Conservation (phyloP, 1,284 basidiomycete species). For the Waitea zeae region DNA sequence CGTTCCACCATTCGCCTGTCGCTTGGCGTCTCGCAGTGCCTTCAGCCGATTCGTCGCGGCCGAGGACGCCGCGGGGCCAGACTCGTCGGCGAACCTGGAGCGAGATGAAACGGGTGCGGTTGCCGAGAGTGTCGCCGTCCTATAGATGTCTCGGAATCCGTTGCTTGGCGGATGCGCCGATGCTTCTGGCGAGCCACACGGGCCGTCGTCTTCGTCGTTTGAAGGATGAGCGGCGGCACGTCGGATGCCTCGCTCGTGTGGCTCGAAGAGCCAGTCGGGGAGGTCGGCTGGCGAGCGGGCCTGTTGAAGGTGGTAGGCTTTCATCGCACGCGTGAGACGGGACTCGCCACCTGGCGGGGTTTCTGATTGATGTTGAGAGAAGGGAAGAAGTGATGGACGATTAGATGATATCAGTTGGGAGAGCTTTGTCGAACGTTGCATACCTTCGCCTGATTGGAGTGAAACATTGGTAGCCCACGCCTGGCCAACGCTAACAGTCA, state of each 20-base stretch:
- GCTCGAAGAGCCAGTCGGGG: conserved; percentile 51
- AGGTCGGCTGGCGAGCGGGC: conserved; percentile 38
- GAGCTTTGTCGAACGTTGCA: conserved; percentile 6
- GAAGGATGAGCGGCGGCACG: background rate
- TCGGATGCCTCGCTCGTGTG: conserved; percentile 26
- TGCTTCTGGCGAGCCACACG: conserved; percentile 5
- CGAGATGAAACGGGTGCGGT: conserved; percentile 6
- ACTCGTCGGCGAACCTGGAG: conserved; percentile 9
- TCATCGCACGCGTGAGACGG: conserved; percentile 44
- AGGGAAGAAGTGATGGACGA: too few relatives aligned
- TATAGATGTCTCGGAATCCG: conserved; percentile 21
- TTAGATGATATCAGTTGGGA: conserved; percentile 1
- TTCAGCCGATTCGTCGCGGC: conserved; percentile 30
- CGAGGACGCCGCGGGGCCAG: conserved; percentile 11
- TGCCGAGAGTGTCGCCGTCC: conserved; percentile 10
- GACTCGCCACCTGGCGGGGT: conserved; percentile 42
- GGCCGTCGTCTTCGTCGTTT: conserved; percentile 3
- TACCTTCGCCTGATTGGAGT: conserved; percentile 31
- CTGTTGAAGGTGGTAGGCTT: conserved; percentile 46
- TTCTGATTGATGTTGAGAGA: conserved; percentile 15
- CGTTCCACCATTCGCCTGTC: too few relatives aligned
- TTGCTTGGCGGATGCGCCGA: conserved; percentile 7
- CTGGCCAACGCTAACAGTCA: conserved; percentile 40
- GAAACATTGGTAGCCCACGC: conserved; percentile 31
- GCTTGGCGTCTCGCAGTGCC: conserved; percentile 35